These are phyloP conservation scores for Triglochin maritima DNA, from an alignment of 106 monocot species.

Conservation along the genomic window DNA sequence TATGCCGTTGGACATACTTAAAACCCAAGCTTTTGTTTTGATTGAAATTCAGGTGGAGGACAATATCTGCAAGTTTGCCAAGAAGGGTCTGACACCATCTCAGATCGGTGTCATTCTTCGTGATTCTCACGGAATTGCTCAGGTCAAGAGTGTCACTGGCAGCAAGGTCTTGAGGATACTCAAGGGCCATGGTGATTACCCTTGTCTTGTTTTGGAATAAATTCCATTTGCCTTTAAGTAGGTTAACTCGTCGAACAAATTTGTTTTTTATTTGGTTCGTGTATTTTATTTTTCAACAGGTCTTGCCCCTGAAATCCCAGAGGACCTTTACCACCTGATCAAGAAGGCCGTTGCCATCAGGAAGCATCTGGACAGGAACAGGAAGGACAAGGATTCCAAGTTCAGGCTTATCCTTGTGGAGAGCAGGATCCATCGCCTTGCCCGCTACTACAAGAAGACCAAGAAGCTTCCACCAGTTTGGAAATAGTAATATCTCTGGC, in stretches of 20 bases:
- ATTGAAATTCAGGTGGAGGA: constrained; percentile 35
- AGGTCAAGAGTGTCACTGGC: constrained; percentile 74
- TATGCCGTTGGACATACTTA: too few species aligned
- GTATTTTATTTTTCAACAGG: constrained; percentile 18
- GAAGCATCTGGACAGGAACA: constrained; percentile 67
- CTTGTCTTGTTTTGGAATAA: not conserved
- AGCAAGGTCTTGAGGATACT: constrained; percentile 79
- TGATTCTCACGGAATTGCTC: constrained; percentile 78
- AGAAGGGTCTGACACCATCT: constrained; percentile 75
- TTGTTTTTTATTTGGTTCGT: not conserved
- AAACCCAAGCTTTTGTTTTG: not conserved
- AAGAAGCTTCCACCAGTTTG: constrained; percentile 73
- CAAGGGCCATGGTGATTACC: constrained; percentile 34
- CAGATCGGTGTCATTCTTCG: constrained; percentile 82
- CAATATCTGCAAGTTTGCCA: constrained; percentile 66
- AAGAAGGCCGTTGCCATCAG: constrained; percentile 77
- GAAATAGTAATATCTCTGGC: constrained; percentile 39
- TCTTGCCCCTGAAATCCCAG: constrained; percentile 57
- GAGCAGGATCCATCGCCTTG: constrained; percentile 60
- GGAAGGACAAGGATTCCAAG: constrained; percentile 72
- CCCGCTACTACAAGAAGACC: constrained; percentile 66
- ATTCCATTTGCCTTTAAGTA: not conserved
- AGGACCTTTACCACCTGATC: constrained; percentile 63
- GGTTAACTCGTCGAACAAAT: not conserved
- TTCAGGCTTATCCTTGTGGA: constrained; percentile 62